Evolutionary conservation across 495 filamentous ascomycete species (phyloP), one percentile per base, ranked within the genome.

Genomic region (Aspergillus olivimuriae): DNA sequence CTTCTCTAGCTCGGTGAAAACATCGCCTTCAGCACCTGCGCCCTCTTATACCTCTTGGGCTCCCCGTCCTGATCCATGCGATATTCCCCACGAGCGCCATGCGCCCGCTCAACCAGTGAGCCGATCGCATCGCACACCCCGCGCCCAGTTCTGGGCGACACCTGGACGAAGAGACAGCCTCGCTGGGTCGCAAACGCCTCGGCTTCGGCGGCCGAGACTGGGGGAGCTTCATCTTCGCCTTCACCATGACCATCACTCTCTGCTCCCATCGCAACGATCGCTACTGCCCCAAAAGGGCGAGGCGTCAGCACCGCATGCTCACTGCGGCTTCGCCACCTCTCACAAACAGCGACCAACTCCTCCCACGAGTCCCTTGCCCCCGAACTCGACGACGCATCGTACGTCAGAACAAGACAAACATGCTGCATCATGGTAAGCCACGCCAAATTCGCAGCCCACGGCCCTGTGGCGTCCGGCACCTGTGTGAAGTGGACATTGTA

Each of bases 121-220:
- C 39, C 39, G 12, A 41, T 26, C 21, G 39, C 39, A 41, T 41
- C 39, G 21, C 39, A 41, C 23, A 41, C 28, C 2, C 39, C 39
- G 21, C 12, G 39, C 2, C 39, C 39, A 41, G 39, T 28, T 16
- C 21, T 28, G 2, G 39, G 39, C 6, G 39, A 41, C 21, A 41
- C 4, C 39, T 30, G 23, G 39, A 17, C 21, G 23, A 15, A 26
- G 39, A 1, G 39, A 28, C 24, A 28, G 24, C 24, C 24, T 11
- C 24, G 24, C 24, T 28, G 24, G 24, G 24, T 28, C 24, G 24
- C 24, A 28, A 28, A 28, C 24, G 24, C 24, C 24, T 28, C 24
- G 24, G 24, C 24, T 28, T 28, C 24, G 24, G 24, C 24, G 24
- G 24, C 24, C 6, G 24, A 28, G 6, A 5, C 24, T 11, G 24